Percentiles rank a stretch among this genome's conserved stretches.
These are phyloP conservation scores for Aspergillus taichungensis DNA, from an alignment of 495 filamentous ascomycete genomes.

Conservation along the genomic window DNA sequence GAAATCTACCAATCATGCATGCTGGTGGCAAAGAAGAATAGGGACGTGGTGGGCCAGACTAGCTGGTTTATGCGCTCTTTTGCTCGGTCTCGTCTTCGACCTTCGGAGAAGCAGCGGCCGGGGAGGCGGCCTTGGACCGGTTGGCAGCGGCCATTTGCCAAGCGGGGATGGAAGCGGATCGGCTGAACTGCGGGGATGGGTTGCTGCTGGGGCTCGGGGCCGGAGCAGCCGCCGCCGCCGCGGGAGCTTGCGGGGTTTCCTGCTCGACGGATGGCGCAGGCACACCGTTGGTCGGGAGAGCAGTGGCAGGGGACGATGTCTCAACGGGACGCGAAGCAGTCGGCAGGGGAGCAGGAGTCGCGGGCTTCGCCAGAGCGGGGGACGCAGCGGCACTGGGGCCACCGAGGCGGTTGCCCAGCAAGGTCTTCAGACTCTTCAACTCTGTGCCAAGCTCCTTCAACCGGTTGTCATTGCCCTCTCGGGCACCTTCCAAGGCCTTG, in stretches of 20 bases:
- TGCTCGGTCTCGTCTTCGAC: slow-evolving; percentile 18
- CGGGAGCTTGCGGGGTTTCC: slow-evolving; percentile 26
- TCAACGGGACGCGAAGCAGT: slow-evolving; percentile 24
- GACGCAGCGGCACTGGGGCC: slow-evolving; percentile 26
- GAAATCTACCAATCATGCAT: slow-evolving; percentile 9
- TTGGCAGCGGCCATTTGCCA: slow-evolving; percentile 80
- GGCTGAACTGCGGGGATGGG: slow-evolving; percentile 35
- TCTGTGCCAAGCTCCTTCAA: slow-evolving; percentile 81
- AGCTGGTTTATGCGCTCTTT: slow-evolving; percentile 26
- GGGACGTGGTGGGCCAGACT: background rate
- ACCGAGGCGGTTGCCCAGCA: slow-evolving; percentile 74
- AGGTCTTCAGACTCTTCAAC: slow-evolving; percentile 82
- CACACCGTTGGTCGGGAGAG: slow-evolving; percentile 21
- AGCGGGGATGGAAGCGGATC: slow-evolving; percentile 68
- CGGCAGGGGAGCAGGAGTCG: slow-evolving; percentile 19
- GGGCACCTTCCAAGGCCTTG: slow-evolving; percentile 76
- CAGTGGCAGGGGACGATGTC: slow-evolving; percentile 17
- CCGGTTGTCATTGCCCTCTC: slow-evolving; percentile 69
- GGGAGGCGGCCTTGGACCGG: slow-evolving; percentile 40
- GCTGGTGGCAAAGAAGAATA: background rate
- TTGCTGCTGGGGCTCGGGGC: slow-evolving; percentile 31
- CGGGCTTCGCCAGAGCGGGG: slow-evolving; percentile 26
- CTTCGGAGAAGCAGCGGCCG: slow-evolving; percentile 18
- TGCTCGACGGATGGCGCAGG: slow-evolving; percentile 24
- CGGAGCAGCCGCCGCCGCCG: slow-evolving; percentile 25